Conservation (phyloP, 495 filamentous ascomycete genomes). For the Parathielavia appendiculata region DNA sequence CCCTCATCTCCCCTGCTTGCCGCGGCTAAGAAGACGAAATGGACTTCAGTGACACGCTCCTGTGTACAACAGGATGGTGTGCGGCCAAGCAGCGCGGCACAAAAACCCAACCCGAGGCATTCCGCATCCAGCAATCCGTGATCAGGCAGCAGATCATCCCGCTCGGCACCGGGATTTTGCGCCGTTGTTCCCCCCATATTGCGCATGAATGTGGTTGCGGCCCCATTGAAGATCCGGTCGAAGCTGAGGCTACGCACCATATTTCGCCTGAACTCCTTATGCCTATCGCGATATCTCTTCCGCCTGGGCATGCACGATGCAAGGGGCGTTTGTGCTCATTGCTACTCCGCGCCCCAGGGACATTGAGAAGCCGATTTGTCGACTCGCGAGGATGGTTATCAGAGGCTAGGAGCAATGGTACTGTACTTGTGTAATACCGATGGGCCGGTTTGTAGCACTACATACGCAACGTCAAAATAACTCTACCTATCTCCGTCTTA, state of each 20-base stretch:
- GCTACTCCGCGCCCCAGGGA: background rate
- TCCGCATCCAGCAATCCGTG: constrained; percentile 6
- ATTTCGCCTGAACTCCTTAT: constrained; percentile 3
- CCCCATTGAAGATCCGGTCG: background rate
- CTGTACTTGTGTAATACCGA: too few species aligned
- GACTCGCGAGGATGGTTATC: too few species aligned
- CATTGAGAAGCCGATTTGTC: too few species aligned
- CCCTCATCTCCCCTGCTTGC: constrained; percentile 1
- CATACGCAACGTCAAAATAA: too few species aligned
- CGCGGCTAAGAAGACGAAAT: constrained; percentile 40
- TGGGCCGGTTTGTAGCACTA: too few species aligned
- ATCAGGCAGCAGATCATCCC: constrained; percentile 9
- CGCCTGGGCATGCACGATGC: constrained; percentile 6
- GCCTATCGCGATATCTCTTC: background rate
- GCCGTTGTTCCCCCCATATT: background rate
- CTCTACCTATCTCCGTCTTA: too few species aligned
- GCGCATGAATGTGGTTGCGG: constrained; percentile 8
- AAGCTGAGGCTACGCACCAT: background rate
- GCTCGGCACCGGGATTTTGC: constrained; percentile 4
- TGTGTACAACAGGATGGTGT: background rate
- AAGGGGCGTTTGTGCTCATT: background rate
- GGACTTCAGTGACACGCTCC: background rate
- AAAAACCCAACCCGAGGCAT: constrained; percentile 1
- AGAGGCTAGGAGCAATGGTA: too few species aligned
- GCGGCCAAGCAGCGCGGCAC: constrained; percentile 13